A percentile compares a stretch with the other conserved stretches of the same genome.
phyloP scores from a whole-genome alignment of 2,329 filamentous ascomycete species.

The Pseudogymnoascus sp. region DNA sequence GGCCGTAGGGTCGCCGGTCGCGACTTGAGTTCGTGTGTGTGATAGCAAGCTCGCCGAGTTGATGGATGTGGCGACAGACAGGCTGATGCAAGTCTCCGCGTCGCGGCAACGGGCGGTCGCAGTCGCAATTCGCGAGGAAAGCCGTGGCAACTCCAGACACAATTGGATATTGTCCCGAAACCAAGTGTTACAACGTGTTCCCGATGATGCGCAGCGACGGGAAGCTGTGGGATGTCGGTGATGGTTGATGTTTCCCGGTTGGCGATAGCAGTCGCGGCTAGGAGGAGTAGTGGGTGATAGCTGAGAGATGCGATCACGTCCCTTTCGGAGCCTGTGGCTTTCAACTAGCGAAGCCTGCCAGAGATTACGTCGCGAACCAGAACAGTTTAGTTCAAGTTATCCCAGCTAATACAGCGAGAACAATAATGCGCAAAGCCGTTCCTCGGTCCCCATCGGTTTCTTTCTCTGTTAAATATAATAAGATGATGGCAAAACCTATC shows the following conservation, averaged over 20 bases:
- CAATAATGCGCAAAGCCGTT: background rate
- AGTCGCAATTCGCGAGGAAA: constrained; percentile 5
- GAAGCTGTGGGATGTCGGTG: constrained; percentile 6
- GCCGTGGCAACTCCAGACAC: constrained; percentile 5
- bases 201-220: constrained; percentile 5
- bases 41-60: constrained; percentile 10
- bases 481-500: constrained; percentile 6
- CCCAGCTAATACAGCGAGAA: constrained; percentile 8
- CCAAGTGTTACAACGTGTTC: constrained; percentile 2
- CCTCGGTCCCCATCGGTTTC: constrained; percentile 7
- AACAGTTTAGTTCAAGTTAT: constrained; percentile 7
- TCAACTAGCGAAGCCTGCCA: constrained; percentile 6
- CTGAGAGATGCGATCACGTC: constrained; percentile 8
- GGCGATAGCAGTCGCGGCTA: constrained; percentile 9
- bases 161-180: constrained; percentile 7
- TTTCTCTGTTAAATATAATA: constrained; percentile 4
- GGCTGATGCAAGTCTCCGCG: constrained; percentile 10
- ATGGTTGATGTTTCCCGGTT: constrained; percentile 9
- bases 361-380: constrained; percentile 8
- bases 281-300: constrained; percentile 8
- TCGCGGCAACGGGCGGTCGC: constrained; percentile 8
- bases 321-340: constrained; percentile 9
- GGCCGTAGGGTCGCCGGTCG: background rate
- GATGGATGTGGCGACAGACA: constrained; percentile 3
- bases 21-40: constrained; percentile 7